Conservation (phyloP, 2,329 filamentous ascomycete species). For the Curvularia sp. region DNA sequence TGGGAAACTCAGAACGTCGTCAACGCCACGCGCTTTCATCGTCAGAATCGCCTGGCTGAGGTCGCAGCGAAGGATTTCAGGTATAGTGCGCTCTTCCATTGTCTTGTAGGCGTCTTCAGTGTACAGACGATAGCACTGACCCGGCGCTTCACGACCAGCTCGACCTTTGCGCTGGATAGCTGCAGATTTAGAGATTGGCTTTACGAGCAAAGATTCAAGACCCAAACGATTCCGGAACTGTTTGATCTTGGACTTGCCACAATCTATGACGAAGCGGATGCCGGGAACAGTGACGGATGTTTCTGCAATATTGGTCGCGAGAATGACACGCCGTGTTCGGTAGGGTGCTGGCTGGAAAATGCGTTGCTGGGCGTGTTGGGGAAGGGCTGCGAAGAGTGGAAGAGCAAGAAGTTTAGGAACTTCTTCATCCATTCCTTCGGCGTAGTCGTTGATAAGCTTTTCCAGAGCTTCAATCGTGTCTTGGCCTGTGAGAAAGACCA, state of each 20-base stretch:
- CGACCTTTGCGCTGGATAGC: conserved; percentile 90
- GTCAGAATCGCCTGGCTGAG: conserved; percentile 84
- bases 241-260: conserved; percentile 93
- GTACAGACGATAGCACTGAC: conserved; percentile 89
- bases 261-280: conserved; percentile 89
- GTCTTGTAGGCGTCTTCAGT: conserved; percentile 76
- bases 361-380: conserved; percentile 82
- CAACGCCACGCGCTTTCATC: conserved; percentile 89
- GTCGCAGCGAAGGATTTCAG: conserved; percentile 91
- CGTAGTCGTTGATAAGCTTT: conserved; percentile 80
- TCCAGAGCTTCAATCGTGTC: conserved; percentile 89
- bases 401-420: conserved; percentile 74
- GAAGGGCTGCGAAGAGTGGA: conserved; percentile 88
- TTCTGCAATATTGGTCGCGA: conserved; percentile 98
- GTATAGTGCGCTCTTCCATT: conserved; percentile 76
- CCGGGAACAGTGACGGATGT: conserved; percentile 96
- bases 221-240: conserved; percentile 84
- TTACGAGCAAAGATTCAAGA: conserved; percentile 87
- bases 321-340: conserved; percentile 84
- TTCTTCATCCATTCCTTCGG: conserved; percentile 73
- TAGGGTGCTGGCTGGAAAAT: conserved; percentile 80
- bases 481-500: conserved; percentile 91
- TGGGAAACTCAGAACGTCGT: conserved; percentile 82
- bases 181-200: conserved; percentile 90
- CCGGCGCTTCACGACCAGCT: conserved; percentile 88